Evolutionary conservation across 2,329 filamentous ascomycete genomes (phyloP), one percentile per base, ranked within the genome.

Genomic region (Trichoderma sp.): DNA sequence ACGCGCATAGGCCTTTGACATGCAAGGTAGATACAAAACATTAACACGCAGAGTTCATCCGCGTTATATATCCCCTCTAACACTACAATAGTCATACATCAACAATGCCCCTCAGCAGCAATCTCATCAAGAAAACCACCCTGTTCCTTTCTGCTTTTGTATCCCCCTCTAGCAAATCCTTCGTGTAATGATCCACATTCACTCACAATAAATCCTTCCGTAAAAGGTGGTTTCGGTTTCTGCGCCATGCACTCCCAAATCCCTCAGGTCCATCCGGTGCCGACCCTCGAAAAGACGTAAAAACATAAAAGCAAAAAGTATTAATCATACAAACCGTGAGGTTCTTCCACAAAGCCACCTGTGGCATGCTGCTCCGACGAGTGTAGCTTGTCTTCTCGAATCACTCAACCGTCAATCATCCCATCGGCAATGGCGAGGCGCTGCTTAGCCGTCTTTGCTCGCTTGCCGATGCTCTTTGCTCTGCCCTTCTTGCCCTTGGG

Each of bases 371-470:
- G 24, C 12, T 39, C 47, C 39, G 26, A 39, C 50, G 7, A 7
- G 2, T 7, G 28, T 34, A 4, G 21, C 52, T 26, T 52, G 17
- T 34, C 4, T n/a, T 45, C 7, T 61, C 34, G 17, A 45, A 24
- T 24, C 58, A 54, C 51, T 69, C 66, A 74, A 52, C 62, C 67
- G 59, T 77, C 74, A 57, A 77, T 73, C 72, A 76, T 76, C 59
- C 87, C 88, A 70, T 90, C 88, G 3, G 87, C 88, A 75, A 90
- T 87, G 21, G 87, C 87, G 62, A 90, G 81, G 65, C 88, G 80
- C 74, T 90, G 87, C 75, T 90, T 90, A 3, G 87, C 82, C 17
- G 87, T 89, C 78, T 90, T 90, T 65, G 87, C 87, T 64, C 81
- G 84, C 68, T 83, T 84, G 66, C 79, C 74, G 14, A 69, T 69